Percentiles rank a stretch among this genome's conserved stretches.
Evolutionary conservation across 441 rosid genomes (phyloP).

Genomic region (Raphanus hybrid): DNA sequence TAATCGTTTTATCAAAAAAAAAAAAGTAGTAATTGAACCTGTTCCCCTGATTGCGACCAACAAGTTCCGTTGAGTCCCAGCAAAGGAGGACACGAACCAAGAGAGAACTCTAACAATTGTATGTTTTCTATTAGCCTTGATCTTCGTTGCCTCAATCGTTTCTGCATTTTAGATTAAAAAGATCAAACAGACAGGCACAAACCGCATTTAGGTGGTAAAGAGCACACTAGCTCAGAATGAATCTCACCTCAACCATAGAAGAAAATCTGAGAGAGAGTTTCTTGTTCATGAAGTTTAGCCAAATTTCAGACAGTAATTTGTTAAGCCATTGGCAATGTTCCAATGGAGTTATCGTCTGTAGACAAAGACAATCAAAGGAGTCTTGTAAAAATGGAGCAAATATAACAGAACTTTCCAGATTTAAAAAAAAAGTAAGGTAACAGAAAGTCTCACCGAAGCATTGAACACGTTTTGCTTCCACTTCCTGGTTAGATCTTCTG

Average conservation of each 20-base stretch:
- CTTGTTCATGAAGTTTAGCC: conserved; percentile 73
- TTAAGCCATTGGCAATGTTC: conserved; percentile 98
- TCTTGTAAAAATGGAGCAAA: conserved; percentile 11
- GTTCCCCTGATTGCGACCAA: conserved; percentile 86
- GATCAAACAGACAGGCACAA: too few species aligned
- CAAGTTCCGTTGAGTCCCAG: conserved; percentile 82
- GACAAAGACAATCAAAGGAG: conserved; percentile 5
- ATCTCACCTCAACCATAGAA: conserved; percentile 80
- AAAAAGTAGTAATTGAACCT: conserved; percentile 54
- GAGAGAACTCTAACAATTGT: conserved; percentile 82
- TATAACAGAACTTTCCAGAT: background rate
- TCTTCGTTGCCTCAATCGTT: conserved; percentile 76
- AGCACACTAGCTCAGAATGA: conserved; percentile 6
- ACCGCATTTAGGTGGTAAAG: too few species aligned
- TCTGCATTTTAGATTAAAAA: conserved; percentile 63
- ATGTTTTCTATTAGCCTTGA: conserved; percentile 80
- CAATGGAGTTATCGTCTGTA: conserved; percentile 83
- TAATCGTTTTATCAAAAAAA: too few species aligned
- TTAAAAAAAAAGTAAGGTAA: background rate
- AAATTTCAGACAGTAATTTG: conserved; percentile 82
- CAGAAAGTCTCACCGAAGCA: conserved; percentile 53
- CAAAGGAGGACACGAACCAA: conserved; percentile 79
- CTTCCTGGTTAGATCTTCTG: conserved; percentile 84
- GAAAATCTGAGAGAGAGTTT: conserved; percentile 76
- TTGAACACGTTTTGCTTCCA: conserved; percentile 73